Base-by-base conservation (phyloP, 2,329 filamentous ascomycete species). In the Mycocentrospora acerina region DNA sequence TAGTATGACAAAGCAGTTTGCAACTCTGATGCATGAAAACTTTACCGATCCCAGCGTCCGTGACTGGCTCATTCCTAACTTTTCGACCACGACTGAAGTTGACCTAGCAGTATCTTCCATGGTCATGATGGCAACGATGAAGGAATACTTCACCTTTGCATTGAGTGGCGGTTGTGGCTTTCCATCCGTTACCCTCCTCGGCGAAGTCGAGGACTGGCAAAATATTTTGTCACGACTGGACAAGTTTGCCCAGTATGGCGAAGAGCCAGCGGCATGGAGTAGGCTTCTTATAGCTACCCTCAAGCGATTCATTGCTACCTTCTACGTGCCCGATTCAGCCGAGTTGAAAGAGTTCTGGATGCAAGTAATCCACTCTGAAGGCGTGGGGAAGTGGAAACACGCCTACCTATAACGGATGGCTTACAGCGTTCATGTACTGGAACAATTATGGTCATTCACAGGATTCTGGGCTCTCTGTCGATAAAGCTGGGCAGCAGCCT, bases 121-220 rank as follows among this genome's bases (percentile, higher is more conserved):
- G 3, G 31, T 77, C 2, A 73, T 80, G 62, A 79, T 80, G 75
- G 73, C 71, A 2, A 58, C 69, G 0, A 57, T 78, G 62, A 70
- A 77, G 48, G 65, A 70, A 14, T 80, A 77, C 46, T 80, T 79
- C 41, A 37, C 31, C 1, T 74, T 70, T 45, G 12, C 4, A 1
- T 47, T 49, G 9, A 29, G 11, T 0, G 39, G 64, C 0, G 11
- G 14, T 0, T 80, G 76, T 44, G 77, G 77, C 0, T 62, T 81
- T 2, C 78, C 78, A 0, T 71, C 69, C 0, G 74, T 80, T 0
- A 80, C 76, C 0, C 57, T 81, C 2, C 64, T 75, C 0, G 77
- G 78, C 2, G 66, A 73, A 26, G 51, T 62, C 10, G 39, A 42
- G 1, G 77, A 81, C 54, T 81, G 74, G 68, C 50, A 61, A 15